Evolutionary conservation across 1,284 basidiomycete species (phyloP), one percentile per base, ranked within the genome.

Genomic region (Singerocomus rubriflavus): DNA sequence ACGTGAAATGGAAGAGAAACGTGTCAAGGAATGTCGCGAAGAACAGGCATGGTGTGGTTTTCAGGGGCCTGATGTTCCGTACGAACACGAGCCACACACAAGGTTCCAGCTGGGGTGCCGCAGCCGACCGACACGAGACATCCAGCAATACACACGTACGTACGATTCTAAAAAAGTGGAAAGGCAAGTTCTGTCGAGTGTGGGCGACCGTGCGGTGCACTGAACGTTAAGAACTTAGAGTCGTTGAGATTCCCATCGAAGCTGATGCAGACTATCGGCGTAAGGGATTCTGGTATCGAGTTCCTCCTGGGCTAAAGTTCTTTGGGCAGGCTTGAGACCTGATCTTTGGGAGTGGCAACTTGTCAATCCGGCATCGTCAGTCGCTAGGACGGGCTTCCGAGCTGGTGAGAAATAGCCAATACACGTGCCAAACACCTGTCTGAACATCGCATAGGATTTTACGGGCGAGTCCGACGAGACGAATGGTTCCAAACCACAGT

Each of bases 401-500:
- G 64, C 71, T 40, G 78, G 84, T 78, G 60, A n/a, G 65, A 36
- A 43, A 41, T 12, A 13, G 13, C 5, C 14, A 16, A 45, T 4
- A 37, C 42, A 39, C 33, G 27, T 7, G 42, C 7, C 39, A 32
- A 11, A 16, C n/a, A 27, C 41, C 12, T 3, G 11, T 45, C 35
- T 50, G 39, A 21, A 21, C 34, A 42, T 14, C 21, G 25, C 12
- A 21, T 48, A 84, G 84, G 78, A 17, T 61, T 77, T 31, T 89
- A 87, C 53, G 80, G 79, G 10, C 76, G 86, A 10, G 69, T 87
- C 13, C 77, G 83, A 54, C 63, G 67, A 40, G 63, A 79, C 17
- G 59, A 60, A 4, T 79, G 74, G 61, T 89, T 89, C 61, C 75
- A 77, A 41, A 88, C 87, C 0, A 87, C 81, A 0, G 82, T 88